Base-by-base conservation (phyloP, 2,329 filamentous ascomycete genomes). In the Colletotrichum melonis region DNA sequence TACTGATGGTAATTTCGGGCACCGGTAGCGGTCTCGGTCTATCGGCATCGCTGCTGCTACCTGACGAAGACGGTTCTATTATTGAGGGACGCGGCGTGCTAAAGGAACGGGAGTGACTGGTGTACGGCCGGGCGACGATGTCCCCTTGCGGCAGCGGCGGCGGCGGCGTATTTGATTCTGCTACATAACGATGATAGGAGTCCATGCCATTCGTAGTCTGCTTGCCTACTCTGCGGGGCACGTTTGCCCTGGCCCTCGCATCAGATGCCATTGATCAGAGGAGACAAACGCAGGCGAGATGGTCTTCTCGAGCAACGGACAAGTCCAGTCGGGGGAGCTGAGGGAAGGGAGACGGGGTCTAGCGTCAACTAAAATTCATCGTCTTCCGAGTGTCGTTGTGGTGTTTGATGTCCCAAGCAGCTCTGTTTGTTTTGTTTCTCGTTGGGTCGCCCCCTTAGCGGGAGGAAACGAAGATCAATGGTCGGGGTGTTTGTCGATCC, bases 121-220 rank as follows among this genome's bases (percentile, higher is more conserved):
- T 64, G 32, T 74, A 75, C 8, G 73, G 71, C 38, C 73, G 65
- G 35, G 72, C 63, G 3, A 63, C n/a, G 12, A 14, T 3, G 38
- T 58, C 56, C 26, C 42, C 30, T 49, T 54, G 28, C 14, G 5
- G 46, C n/a, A 49, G 69, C 46, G 56, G 46, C 24, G 56, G 69
- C 46, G 56, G 35, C n/a, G 52, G 26, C 60, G 54, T 72, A 24
- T 14, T 75, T n/a, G 67, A 60, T 32, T 76, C 63, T 26, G 66
- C 65, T 22, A 76, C 74, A 58, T 68, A 76, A 49, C 70, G 75
- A 62, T 76, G 75, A 26, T 76, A 75, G 26, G 73, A 67, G 32
- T 75, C 75, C 66, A 74, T 67, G 12, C 73, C 75, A 35, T 64
- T 64, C 60, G 64, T 55, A 49, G 60, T 74, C 62, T 75, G 75